These are phyloP conservation scores for Rachicladosporium sp. DNA, from an alignment of 2,329 filamentous ascomycete genomes.

Conservation along the genomic window DNA sequence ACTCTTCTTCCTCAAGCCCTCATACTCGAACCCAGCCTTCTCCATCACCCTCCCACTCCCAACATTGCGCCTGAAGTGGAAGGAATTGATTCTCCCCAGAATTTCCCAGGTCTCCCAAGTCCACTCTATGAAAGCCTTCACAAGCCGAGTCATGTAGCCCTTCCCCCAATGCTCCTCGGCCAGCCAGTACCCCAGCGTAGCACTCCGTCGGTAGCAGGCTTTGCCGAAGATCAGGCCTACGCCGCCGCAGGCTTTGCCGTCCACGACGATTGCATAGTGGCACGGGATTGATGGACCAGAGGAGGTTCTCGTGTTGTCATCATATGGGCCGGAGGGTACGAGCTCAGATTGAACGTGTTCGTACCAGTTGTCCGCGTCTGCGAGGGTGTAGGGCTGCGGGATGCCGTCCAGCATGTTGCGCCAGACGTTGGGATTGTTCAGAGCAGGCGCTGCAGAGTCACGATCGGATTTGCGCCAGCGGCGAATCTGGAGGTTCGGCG, in stretches of 20 bases:
- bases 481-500: too few species aligned
- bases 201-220: constrained; percentile 18
- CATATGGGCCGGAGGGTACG: too few species aligned
- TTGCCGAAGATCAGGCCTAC: constrained; percentile 25
- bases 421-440: constrained; percentile 22
- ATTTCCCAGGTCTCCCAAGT: constrained; percentile 21
- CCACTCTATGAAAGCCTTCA: constrained; percentile 26
- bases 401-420: constrained; percentile 27
- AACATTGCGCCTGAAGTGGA: constrained; percentile 20
- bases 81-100: constrained; percentile 20
- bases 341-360: constrained; percentile 11
- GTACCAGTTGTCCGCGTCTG: constrained; percentile 25
- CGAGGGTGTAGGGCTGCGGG: constrained; percentile 27
- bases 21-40: constrained; percentile 26
- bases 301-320: constrained; percentile 3
- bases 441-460: constrained; percentile 8
- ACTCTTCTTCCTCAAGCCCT: constrained; percentile 25
- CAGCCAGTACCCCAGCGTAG: constrained; percentile 33
- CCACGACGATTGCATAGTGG: constrained; percentile 15
- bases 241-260: constrained; percentile 22
- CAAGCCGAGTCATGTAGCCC: constrained; percentile 22
- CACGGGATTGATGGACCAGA: constrained; percentile 7
- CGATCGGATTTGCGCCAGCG: background rate
- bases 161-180: constrained; percentile 25
- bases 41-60: constrained; percentile 25